phyloP scores from a whole-genome alignment of 2,329 filamentous ascomycete genomes.

The Calonectria hongkongensis region DNA sequence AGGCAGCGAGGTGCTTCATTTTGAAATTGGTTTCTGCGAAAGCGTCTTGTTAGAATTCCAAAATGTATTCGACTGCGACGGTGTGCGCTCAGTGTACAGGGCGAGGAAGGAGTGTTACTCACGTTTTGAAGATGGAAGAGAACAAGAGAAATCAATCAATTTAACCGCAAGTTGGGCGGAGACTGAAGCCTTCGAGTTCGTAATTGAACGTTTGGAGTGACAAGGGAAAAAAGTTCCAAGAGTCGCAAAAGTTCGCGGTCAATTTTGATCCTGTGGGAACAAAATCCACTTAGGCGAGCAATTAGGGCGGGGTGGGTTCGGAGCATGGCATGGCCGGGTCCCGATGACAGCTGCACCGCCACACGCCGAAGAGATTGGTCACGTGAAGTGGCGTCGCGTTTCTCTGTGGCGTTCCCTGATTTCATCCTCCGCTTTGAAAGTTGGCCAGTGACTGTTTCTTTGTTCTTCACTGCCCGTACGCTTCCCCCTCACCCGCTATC shows the following conservation, averaged over 20 bases:
- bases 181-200: slow-evolving; percentile 99
- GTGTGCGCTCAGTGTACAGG: slow-evolving; percentile 8
- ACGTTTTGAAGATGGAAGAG: slow-evolving; percentile 62
- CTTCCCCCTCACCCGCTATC: slow-evolving; percentile 46
- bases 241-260: slow-evolving; percentile 48
- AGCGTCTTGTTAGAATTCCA: slow-evolving; percentile 44
- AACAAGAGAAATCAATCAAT: slow-evolving; percentile 99
- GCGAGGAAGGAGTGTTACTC: slow-evolving; percentile 51
- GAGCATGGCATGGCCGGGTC: slow-evolving; percentile 38
- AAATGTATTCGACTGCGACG: background rate
- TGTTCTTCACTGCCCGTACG: slow-evolving; percentile 50
- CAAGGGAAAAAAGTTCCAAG: slow-evolving; percentile 57
- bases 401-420: slow-evolving; percentile 53
- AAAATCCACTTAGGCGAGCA: slow-evolving; percentile 48
- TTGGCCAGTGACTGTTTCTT: slow-evolving; percentile 53
- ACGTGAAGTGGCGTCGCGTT: slow-evolving; percentile 46
- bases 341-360: slow-evolving; percentile 47
- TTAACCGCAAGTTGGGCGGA: slow-evolving; percentile 99
- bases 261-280: slow-evolving; percentile 61
- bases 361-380: slow-evolving; percentile 43
- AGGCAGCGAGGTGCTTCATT: slow-evolving; percentile 99
- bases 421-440: slow-evolving; percentile 53
- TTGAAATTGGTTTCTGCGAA: slow-evolving; percentile 70
- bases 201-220: slow-evolving; percentile 61
- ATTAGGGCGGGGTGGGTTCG: slow-evolving; percentile 50